These are phyloP conservation scores for Didymella pomorum DNA, from an alignment of 2,329 filamentous ascomycete species.

Conservation along the genomic window DNA sequence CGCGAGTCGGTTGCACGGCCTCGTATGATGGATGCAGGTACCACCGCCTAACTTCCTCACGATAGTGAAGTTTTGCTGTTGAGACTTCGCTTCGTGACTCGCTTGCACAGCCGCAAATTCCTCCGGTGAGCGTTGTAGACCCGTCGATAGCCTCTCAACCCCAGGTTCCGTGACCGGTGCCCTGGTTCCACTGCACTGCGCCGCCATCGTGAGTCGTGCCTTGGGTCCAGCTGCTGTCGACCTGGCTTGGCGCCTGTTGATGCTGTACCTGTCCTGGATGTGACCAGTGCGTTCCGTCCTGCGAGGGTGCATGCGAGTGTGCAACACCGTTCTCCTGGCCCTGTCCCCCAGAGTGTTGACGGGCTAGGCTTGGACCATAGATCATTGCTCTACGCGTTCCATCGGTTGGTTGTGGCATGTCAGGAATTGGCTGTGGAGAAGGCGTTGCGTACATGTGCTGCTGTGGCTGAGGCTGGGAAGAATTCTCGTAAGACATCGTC, in stretches of 20 bases:
- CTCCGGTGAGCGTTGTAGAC: conserved; percentile 2
- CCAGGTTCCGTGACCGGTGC: conserved; percentile 9
- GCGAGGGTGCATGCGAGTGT: conserved; percentile 8
- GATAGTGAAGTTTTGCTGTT: conserved; percentile 10
- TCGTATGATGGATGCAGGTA: conserved; percentile 14
- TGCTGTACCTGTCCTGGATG: conserved; percentile 9
- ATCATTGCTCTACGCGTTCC: conserved; percentile 44
- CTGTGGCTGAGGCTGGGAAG: conserved; percentile 21
- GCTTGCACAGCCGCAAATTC: neutral
- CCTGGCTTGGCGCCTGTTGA: conserved; percentile 11
- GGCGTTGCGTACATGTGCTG: conserved; percentile 35
- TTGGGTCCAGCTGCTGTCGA: conserved; percentile 6
- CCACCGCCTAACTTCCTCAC: neutral
- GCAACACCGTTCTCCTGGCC: conserved; percentile 9
- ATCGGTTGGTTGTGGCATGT: conserved; percentile 44
- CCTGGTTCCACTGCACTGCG: conserved; percentile 17
- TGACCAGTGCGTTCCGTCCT: conserved; percentile 12
- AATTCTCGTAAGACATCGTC: conserved; percentile 24
- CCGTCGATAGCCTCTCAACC: conserved; percentile 1
- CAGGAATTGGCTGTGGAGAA: conserved; percentile 39
- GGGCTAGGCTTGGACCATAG: conserved; percentile 37
- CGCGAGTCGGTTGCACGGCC: conserved; percentile 6
- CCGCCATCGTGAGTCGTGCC: conserved; percentile 11
- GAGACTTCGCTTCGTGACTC: conserved; percentile 5
- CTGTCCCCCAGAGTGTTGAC: conserved; percentile 17